These are phyloP conservation scores for Cercospora sp. DNA, from an alignment of 2,329 filamentous ascomycete species.

Conservation along the genomic window DNA sequence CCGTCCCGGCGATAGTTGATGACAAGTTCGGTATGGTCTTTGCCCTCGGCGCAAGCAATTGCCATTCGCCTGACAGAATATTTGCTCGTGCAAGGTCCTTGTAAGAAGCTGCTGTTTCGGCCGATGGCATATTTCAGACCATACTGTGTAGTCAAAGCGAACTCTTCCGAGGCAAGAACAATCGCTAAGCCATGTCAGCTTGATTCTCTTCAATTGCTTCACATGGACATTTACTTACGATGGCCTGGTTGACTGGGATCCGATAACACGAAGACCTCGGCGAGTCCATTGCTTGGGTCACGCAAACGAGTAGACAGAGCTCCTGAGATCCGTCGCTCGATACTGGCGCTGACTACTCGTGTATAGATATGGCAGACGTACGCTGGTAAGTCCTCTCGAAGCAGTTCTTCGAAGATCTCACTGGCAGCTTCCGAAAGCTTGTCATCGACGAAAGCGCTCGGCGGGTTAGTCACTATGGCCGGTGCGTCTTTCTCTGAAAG, in stretches of 20 bases:
- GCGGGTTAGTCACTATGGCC: conserved; percentile 8
- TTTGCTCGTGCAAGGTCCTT: conserved; percentile 68
- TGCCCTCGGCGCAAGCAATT: conserved; percentile 60
- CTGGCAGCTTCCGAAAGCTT: conserved; percentile 62
- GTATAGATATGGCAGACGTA: conserved; percentile 69
- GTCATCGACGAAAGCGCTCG: conserved; percentile 45
- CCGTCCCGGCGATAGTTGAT: conserved; percentile 74
- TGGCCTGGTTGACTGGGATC: conserved; percentile 72
- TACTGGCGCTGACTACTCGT: conserved; percentile 65
- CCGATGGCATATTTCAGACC: conserved; percentile 71
- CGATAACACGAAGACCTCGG: conserved; percentile 73
- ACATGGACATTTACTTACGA: conserved; percentile 35
- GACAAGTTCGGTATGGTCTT: conserved; percentile 71
- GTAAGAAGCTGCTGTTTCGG: conserved; percentile 74
- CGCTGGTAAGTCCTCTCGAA: conserved; percentile 67
- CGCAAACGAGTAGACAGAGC: conserved; percentile 62
- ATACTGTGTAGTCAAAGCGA: conserved; percentile 71
- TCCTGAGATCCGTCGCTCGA: conserved; percentile 66
- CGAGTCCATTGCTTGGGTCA: conserved; percentile 69
- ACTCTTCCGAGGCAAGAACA: conserved; percentile 74
- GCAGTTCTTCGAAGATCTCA: conserved; percentile 63
- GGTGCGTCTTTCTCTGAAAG: conserved; percentile 52
- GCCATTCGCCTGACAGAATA: conserved; percentile 62
- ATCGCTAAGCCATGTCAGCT: conserved; percentile 50
- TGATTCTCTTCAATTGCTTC: not conserved